Evolutionary conservation across 768 basidiomycete genomes (phyloP).

Genomic region (Neoboletus subvelutipes): DNA sequence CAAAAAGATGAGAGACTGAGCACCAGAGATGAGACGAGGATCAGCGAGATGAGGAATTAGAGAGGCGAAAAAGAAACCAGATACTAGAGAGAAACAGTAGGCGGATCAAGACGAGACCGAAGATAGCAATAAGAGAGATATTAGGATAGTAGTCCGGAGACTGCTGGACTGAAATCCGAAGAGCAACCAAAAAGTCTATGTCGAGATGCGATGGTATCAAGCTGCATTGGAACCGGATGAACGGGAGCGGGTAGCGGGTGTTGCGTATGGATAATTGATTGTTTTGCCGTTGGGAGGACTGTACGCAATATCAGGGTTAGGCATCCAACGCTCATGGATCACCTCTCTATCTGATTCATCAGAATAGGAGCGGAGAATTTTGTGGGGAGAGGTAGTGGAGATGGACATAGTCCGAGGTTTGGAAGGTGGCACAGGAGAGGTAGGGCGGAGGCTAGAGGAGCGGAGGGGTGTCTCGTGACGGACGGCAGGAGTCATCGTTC

Average conservation of each 20-base stretch:
- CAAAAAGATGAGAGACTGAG: slow-evolving; percentile 16
- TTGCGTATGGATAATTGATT: slow-evolving; percentile 28
- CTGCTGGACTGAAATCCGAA: slow-evolving; percentile 27
- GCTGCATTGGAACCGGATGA: slow-evolving; percentile 37
- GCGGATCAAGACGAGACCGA: slow-evolving; percentile 25
- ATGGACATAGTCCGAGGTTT: slow-evolving; percentile 52
- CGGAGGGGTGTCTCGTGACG: slow-evolving; percentile 33
- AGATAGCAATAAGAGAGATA: slow-evolving; percentile 37
- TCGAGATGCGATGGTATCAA: slow-evolving; percentile 24
- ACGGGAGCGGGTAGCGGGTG: slow-evolving; percentile 27
- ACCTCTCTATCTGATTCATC: slow-evolving; percentile 60
- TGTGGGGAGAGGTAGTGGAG: slow-evolving; percentile 48
- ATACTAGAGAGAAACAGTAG: slow-evolving; percentile 21
- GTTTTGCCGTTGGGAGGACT: slow-evolving; percentile 38
- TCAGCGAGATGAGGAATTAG: slow-evolving; percentile 10
- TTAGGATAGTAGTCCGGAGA: slow-evolving; percentile 33
- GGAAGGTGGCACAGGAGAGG: slow-evolving; percentile 34
- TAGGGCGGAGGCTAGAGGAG: slow-evolving; percentile 29
- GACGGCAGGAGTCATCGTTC: slow-evolving; percentile 27
- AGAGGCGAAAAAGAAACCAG: slow-evolving; percentile 4
- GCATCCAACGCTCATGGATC: slow-evolving; percentile 68
- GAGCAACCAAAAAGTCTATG: slow-evolving; percentile 25
- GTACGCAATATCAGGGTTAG: slow-evolving; percentile 40
- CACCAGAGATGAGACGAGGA: slow-evolving; percentile 16
- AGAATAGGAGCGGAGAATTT: slow-evolving; percentile 59